A percentile compares a stretch with the other conserved stretches of the same genome.
phyloP scores from a whole-genome alignment of 2,329 filamentous ascomycete genomes.

The Podosphaera xanthii region DNA sequence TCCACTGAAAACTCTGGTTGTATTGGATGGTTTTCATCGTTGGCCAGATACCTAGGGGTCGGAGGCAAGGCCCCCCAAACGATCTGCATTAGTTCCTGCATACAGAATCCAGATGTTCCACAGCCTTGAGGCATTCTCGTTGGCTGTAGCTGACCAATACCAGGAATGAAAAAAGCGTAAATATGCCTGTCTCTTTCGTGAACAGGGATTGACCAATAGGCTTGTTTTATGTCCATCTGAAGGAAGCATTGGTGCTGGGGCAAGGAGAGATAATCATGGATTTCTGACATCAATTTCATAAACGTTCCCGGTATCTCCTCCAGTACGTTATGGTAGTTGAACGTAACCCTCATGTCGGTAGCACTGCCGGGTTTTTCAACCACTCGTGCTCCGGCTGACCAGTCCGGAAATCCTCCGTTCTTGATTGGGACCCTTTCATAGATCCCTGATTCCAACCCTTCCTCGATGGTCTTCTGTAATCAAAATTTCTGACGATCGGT shows the following conservation, averaged over 20 bases:
- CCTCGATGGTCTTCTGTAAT: neutral
- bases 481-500: neutral
- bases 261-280: neutral
- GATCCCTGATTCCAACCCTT: neutral
- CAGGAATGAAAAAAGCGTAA: neutral
- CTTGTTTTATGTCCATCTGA: neutral
- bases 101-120: no score
- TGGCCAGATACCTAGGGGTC: no score
- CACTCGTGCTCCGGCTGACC: neutral
- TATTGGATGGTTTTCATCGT: neutral
- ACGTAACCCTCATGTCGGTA: neutral
- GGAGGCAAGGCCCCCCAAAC: no score
- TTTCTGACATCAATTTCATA: neutral
- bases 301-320: neutral
- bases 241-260: neutral
- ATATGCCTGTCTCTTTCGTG: neutral
- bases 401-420: neutral
- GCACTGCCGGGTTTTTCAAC: neutral
- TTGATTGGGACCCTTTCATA: neutral
- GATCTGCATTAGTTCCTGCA: no score
- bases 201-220: neutral
- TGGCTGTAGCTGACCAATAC: neutral
- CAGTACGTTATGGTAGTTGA: neutral
- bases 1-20: neutral
- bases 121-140: no score